Percentiles rank a stretch among this genome's conserved stretches.
These are phyloP conservation scores for Puccinia novopanici DNA, from an alignment of 1,284 basidiomycete species.

Conservation along the genomic window DNA sequence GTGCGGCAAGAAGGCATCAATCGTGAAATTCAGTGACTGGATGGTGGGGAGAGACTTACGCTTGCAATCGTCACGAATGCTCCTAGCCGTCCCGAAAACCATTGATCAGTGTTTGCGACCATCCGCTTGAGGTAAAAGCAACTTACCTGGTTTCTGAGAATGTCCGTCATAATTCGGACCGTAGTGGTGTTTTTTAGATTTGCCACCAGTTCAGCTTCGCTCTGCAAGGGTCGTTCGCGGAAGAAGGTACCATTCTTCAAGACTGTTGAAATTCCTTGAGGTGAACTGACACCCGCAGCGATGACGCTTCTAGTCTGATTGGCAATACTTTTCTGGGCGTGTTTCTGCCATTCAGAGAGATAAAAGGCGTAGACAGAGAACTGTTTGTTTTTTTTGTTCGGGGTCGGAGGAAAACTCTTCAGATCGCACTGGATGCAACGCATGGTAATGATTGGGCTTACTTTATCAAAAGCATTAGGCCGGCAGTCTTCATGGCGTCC, in stretches of 20 bases:
- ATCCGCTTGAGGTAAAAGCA: neutral
- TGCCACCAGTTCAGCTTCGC: conserved; percentile 22
- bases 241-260: conserved; percentile 45
- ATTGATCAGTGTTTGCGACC: neutral
- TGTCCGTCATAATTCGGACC: conserved; percentile 41
- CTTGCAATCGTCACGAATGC: conserved; percentile 42
- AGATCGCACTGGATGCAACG: neutral
- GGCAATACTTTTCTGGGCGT: conserved; percentile 32
- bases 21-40: neutral
- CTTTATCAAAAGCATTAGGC: conserved; percentile 32
- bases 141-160: conserved; percentile 40
- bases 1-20: neutral
- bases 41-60: conserved; percentile 10
- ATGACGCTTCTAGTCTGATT: conserved; percentile 32
- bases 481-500: conserved; percentile 13
- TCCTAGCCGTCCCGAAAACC: neutral
- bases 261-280: conserved; percentile 19
- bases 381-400: neutral
- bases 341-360: conserved; percentile 40
- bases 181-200: conserved; percentile 42
- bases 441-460: neutral
- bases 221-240: conserved; percentile 18
- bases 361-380: conserved; percentile 43
- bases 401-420: neutral
- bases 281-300: conserved; percentile 33